phyloP scores from a whole-genome alignment of 1,284 basidiomycete genomes.

The Neonothopanus nambi region DNA sequence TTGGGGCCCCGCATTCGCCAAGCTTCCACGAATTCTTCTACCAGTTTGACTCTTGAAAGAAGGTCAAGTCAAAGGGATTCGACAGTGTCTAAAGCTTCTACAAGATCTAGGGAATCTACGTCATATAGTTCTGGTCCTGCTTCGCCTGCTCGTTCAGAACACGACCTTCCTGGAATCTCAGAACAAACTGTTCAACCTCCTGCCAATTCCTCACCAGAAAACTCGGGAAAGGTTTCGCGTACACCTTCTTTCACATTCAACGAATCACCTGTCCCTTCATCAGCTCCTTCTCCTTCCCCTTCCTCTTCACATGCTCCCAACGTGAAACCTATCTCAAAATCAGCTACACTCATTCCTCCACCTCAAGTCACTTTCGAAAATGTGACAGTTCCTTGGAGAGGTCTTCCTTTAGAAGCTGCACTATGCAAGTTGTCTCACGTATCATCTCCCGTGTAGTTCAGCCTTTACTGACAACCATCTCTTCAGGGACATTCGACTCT shows the following conservation, averaged over 20 bases:
- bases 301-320: slow-evolving; percentile 15
- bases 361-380: slow-evolving; percentile 58
- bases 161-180: too few species aligned
- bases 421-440: slow-evolving; percentile 45
- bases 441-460: not conserved
- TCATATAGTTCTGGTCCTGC: slow-evolving; percentile 11
- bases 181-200: not conserved
- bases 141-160: slow-evolving; percentile 1
- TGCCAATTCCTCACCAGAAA: not conserved
- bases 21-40: not conserved
- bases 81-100: not conserved
- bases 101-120: slow-evolving; percentile 9
- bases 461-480: too few species aligned
- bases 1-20: slow-evolving; percentile 10
- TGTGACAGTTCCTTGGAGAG: slow-evolving; percentile 59
- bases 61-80: slow-evolving; percentile 2
- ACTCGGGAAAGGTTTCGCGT: not conserved
- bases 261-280: slow-evolving; percentile 6
- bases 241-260: slow-evolving; percentile 1
- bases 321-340: slow-evolving; percentile 19
- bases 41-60: not conserved
- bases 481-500: slow-evolving; percentile 6
- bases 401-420: slow-evolving; percentile 69
- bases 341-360: slow-evolving; percentile 42
- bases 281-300: slow-evolving; percentile 7